Evolutionary conservation across 495 filamentous ascomycete species (phyloP).

Genomic region (Penicillium crystallinum): DNA sequence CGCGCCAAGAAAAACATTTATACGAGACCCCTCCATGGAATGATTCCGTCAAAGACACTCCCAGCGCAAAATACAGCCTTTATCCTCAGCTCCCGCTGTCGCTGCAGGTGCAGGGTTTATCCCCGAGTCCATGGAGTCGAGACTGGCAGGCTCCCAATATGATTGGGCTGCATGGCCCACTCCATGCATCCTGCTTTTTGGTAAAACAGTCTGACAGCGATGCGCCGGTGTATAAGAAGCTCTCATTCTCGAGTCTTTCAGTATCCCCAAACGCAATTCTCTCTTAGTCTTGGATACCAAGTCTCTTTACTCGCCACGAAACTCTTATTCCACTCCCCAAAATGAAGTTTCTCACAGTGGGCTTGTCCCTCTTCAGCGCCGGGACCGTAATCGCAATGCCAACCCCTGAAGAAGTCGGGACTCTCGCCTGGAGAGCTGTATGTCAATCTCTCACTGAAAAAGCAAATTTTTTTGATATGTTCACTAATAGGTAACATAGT

Average conservation of each 20-base stretch:
- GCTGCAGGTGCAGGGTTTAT: not conserved
- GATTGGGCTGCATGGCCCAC: constrained; percentile 2
- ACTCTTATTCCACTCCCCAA: not conserved
- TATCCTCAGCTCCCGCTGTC: not conserved
- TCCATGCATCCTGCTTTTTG: not conserved
- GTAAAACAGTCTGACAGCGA: not conserved
- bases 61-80: not conserved
- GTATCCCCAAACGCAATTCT: not conserved
- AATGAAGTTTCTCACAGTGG: constrained; percentile 2
- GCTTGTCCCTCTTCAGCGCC: constrained; percentile 1
- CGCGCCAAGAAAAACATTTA: constrained; percentile 5
- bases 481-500: constrained; percentile 12
- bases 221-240: not conserved
- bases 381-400: constrained; percentile 7
- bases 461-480: too few species aligned
- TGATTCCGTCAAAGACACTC: not conserved
- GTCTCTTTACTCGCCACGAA: not conserved
- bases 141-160: not conserved
- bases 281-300: not conserved
- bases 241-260: not conserved
- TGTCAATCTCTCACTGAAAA: not conserved
- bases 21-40: constrained; percentile 5
- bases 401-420: not conserved
- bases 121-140: not conserved
- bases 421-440: constrained; percentile 22